Percentiles rank a stretch among this genome's conserved stretches.
These are phyloP conservation scores for Auricularia cornea DNA, from an alignment of 768 basidiomycete genomes.

Conservation along the genomic window DNA sequence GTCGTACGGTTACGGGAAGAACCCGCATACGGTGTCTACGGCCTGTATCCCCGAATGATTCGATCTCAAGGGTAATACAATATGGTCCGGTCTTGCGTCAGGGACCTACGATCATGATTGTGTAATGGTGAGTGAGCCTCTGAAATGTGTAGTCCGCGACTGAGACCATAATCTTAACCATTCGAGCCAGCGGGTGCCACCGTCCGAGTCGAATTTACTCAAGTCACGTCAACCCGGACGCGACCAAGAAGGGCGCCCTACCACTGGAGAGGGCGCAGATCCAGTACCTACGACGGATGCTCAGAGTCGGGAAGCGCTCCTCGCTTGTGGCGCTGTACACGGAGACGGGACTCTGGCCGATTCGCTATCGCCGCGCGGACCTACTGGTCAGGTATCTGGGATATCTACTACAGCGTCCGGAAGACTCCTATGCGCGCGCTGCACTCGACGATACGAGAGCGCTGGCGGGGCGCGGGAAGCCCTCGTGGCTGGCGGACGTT, in stretches of 20 bases:
- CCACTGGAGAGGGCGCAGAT: slow-evolving; percentile 10
- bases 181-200: too few relatives aligned
- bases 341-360: slow-evolving; percentile 19
- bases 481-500: background rate
- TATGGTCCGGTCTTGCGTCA: too few relatives aligned
- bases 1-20: too few relatives aligned
- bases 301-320: slow-evolving; percentile 13
- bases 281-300: slow-evolving; percentile 14
- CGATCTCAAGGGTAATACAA: too few relatives aligned
- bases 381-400: slow-evolving; percentile 14
- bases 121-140: too few relatives aligned
- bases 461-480: background rate
- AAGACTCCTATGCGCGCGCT: background rate
- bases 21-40: too few relatives aligned
- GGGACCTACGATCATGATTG: too few relatives aligned
- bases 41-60: too few relatives aligned
- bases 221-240: slow-evolving; percentile 15
- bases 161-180: too few relatives aligned
- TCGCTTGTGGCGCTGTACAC: slow-evolving; percentile 13
- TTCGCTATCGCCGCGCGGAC: slow-evolving; percentile 12
- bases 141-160: too few relatives aligned
- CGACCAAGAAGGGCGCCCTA: slow-evolving; percentile 4
- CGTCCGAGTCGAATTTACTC: too few relatives aligned
- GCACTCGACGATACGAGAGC: background rate
- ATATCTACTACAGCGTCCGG: slow-evolving; percentile 3